Evolutionary conservation across 1,284 basidiomycete species (phyloP), one percentile per base, ranked within the genome.

Genomic region (Moesziomyces parantarcticus): DNA sequence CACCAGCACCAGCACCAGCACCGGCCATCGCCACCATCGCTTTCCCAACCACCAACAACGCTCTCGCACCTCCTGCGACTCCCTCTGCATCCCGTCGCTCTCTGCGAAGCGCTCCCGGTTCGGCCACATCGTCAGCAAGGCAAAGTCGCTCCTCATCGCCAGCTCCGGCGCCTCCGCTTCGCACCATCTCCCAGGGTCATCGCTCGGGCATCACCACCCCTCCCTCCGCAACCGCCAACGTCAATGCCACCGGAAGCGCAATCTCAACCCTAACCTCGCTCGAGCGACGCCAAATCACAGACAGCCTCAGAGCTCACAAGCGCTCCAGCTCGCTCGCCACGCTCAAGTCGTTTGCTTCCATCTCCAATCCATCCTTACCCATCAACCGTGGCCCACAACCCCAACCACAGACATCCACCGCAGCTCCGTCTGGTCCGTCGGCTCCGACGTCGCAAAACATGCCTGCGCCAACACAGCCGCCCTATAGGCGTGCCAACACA

Each of bases 61-160:
- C 29, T 14, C 11, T 29, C 9, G 29, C 29, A 10, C 29, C 29
- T 8, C 29, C 29, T 6, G 46, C 48, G 2, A 26, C 57, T 23
- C 29, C 34, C 34, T 36, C 16, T 6, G 34, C 34, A 3, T 36
- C 14, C 3, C 10, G 5, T 18, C 13, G 16, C 14, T 36, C 34
- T 5, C 42, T 47, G 18, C 47, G 25, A 29, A 60, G 34, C n/a
- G 10, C 21, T 11, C 49, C 65, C n/a, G 25, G 44, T 13, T 68
- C 58, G 8, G 32, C 60, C 2, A 29, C 64, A 18, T 59, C 70
- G 9, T 58, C 60, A 4, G 23, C 46, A 32, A 42, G 57, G 29
- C 56, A 58, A 20, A 72, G 69, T 22, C 69, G 63, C 23, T 55
- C 58, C 14, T 63, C 69, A 11, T 68, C 70, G n/a, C 64, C 64